Conservation (phyloP, 371 early-diverging fungal genomes). For the Rhizopus delemar region DNA sequence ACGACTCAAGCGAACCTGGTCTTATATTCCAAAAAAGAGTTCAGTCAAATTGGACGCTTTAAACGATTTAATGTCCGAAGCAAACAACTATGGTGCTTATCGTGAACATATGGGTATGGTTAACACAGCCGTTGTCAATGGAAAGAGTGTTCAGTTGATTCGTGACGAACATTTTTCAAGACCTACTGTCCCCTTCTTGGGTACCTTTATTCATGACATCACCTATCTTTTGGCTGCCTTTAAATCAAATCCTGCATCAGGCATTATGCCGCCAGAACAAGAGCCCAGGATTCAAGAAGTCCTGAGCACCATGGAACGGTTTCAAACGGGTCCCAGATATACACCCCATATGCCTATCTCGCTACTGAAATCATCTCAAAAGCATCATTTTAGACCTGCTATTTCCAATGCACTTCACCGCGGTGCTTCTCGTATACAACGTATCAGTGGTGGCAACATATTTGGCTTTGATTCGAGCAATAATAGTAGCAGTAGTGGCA, state of each 20-base stretch:
- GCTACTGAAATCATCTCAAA: conserved; percentile 57
- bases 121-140: conserved; percentile 34
- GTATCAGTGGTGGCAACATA: conserved; percentile 47
- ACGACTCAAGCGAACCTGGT: conserved; percentile 78
- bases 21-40: conserved; percentile 71
- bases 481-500: conserved; percentile 11
- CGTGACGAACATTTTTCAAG: conserved; percentile 51
- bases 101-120: conserved; percentile 67
- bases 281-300: conserved; percentile 61
- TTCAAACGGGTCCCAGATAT: conserved; percentile 66
- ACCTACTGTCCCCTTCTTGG: conserved; percentile 78
- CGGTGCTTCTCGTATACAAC: conserved; percentile 53
- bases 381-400: conserved; percentile 59
- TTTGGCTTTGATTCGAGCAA: conserved; percentile 26
- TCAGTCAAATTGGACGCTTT: conserved; percentile 60
- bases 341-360: conserved; percentile 52
- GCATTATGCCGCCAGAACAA: conserved; percentile 34
- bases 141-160: conserved; percentile 37
- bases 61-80: conserved; percentile 68
- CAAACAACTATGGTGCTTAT: conserved; percentile 72
- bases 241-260: conserved; percentile 39
- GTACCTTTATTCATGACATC: conserved; percentile 78
- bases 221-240: conserved; percentile 73
- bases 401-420: conserved; percentile 56
- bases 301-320: conserved; percentile 53